Evolutionary conservation across 805 yeast species (phyloP).

Genomic region (Saccharomycopsis olivae): DNA sequence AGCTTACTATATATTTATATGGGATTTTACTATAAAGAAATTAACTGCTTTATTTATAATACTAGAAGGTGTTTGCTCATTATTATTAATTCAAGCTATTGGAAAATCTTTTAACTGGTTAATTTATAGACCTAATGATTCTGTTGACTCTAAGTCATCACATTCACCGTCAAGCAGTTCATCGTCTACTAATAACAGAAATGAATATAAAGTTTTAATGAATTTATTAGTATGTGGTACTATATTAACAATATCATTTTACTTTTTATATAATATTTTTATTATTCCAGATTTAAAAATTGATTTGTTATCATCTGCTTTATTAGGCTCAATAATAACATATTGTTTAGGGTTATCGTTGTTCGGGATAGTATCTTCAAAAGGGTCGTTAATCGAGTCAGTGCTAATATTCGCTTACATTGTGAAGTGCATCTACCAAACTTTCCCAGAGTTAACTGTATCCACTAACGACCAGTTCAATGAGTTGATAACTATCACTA

Average conservation of each 20-base stretch:
- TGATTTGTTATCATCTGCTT: slow-evolving; percentile 64
- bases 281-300: slow-evolving; percentile 57
- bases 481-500: slow-evolving; percentile 28
- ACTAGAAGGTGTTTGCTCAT: slow-evolving; percentile 86
- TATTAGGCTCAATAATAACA: slow-evolving; percentile 79
- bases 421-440: slow-evolving; percentile 85
- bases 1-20: slow-evolving; percentile 33
- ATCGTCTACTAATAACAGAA: slow-evolving; percentile 26
- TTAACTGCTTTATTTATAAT: slow-evolving; percentile 85
- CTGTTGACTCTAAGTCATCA: slow-evolving; percentile 1
- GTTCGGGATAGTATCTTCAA: slow-evolving; percentile 73
- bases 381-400: slow-evolving; percentile 86
- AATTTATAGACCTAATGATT: slow-evolving; percentile 24
- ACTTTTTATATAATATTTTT: slow-evolving; percentile 75
- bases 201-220: slow-evolving; percentile 68
- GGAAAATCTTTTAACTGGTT: slow-evolving; percentile 77
- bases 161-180: neutral
- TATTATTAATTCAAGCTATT: slow-evolving; percentile 82
- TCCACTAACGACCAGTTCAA: slow-evolving; percentile 35
- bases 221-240: slow-evolving; percentile 65
- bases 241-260: slow-evolving; percentile 63
- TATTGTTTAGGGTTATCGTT: slow-evolving; percentile 62
- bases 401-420: slow-evolving; percentile 81
- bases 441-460: slow-evolving; percentile 78
- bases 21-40: slow-evolving; percentile 64